phyloP scores from a whole-genome alignment of 306 rosid species.

The Castanospermum australe region DNA sequence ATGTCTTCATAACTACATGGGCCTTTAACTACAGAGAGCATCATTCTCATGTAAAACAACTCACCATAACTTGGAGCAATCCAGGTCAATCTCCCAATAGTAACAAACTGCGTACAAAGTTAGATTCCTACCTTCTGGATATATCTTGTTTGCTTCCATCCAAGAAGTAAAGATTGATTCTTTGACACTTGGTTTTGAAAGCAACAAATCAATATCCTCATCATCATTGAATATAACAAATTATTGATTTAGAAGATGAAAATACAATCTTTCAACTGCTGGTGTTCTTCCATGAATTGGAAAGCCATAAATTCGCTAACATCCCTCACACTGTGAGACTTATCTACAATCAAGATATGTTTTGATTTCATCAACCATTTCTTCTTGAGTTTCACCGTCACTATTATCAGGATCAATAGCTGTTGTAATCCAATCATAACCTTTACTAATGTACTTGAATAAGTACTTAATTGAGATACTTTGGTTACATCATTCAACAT shows the following conservation, averaged over 20 bases:
- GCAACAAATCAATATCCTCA: neutral
- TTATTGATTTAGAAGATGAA: neutral
- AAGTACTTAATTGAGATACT: too few relatives aligned
- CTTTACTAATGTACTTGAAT: too few relatives aligned
- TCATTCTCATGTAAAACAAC: too few relatives aligned
- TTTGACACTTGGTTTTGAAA: neutral
- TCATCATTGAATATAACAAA: neutral
- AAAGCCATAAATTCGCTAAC: neutral
- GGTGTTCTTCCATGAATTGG: neutral
- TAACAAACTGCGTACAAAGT: too few relatives aligned
- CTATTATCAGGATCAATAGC: too few relatives aligned
- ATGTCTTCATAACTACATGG: too few relatives aligned
- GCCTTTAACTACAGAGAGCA: too few relatives aligned
- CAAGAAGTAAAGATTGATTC: neutral
- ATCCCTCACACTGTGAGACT: neutral
- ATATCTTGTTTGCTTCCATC: neutral
- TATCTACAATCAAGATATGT: neutral
- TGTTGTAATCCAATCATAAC: too few relatives aligned
- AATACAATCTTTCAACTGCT: neutral
- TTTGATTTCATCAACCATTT: neutral
- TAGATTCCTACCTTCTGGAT: neutral
- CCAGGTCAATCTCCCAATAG: too few relatives aligned
- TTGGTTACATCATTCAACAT: too few relatives aligned
- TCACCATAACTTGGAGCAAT: too few relatives aligned
- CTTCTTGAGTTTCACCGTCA: too few relatives aligned